phyloP scores from a whole-genome alignment of 495 filamentous ascomycete species.

The Chaetomidium leptoderma region DNA sequence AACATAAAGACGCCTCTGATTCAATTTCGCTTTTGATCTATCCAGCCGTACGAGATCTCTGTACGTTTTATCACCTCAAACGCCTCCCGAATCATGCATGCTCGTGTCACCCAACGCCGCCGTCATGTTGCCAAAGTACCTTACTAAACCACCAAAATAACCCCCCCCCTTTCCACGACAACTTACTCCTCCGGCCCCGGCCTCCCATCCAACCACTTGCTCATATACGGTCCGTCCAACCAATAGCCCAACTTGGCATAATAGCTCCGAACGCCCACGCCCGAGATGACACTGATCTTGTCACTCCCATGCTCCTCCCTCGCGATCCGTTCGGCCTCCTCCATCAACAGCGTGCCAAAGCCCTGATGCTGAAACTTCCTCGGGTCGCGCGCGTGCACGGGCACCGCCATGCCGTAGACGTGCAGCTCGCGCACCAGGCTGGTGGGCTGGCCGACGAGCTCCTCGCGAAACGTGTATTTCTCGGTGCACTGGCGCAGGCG shows the following conservation, averaged over 20 bases:
- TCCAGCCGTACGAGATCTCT: neutral
- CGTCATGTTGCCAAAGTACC: no score
- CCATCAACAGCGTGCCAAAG: conserved; percentile 94
- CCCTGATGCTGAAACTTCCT: conserved; percentile 98
- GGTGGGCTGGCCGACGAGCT: conserved; percentile 79
- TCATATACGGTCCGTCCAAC: conserved; percentile 89
- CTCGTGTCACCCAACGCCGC: neutral
- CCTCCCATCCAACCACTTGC: conserved; percentile 57
- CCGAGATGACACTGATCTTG: conserved; percentile 94
- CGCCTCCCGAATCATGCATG: neutral
- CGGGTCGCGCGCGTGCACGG: conserved; percentile 86
- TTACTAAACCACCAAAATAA: neutral
- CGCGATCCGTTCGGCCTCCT: conserved; percentile 93
- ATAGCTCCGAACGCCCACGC: conserved; percentile 90
- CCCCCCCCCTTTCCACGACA: neutral
- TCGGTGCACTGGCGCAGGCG: conserved; percentile 84
- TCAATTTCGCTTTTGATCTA: no score
- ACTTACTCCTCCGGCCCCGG: conserved; percentile 27
- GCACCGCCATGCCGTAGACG: conserved; percentile 93
- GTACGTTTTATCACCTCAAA: neutral
- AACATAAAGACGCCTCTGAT: no score
- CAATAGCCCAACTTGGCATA: conserved; percentile 89
- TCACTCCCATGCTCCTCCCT: conserved; percentile 85
- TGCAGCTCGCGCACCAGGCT: conserved; percentile 92
- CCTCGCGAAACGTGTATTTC: conserved; percentile 84